These are phyloP conservation scores for Flaveria linearis DNA, from an alignment of 129 eudicot genomes.

Conservation along the genomic window DNA sequence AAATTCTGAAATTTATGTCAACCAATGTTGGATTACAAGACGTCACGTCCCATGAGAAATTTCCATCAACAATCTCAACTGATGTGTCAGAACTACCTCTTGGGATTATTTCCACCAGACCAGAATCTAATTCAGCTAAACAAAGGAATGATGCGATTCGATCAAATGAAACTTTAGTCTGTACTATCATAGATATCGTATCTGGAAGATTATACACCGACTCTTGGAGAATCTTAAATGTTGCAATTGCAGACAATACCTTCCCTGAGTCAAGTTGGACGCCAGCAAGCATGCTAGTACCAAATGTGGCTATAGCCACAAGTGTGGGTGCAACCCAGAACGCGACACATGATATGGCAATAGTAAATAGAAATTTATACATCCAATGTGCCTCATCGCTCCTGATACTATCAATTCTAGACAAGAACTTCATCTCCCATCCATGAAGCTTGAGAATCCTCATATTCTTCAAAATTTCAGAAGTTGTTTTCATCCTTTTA, in stretches of 20 bases:
- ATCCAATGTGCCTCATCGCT: conserved; percentile 67
- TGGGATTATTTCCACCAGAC: conserved; percentile 59
- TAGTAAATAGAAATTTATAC: conserved; percentile 49
- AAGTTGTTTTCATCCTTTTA: conserved; percentile 80
- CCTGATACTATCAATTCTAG: conserved; percentile 57
- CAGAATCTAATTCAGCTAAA: conserved; percentile 57
- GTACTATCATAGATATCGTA: conserved; percentile 65
- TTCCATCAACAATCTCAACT: conserved; percentile 65
- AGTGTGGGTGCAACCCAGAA: conserved; percentile 89
- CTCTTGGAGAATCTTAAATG: conserved; percentile 82
- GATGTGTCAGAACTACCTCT: conserved; percentile 37
- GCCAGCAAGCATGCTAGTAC: conserved; percentile 62
- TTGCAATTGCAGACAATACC: conserved; percentile 80
- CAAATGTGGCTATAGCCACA: conserved; percentile 72
- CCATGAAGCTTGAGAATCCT: conserved; percentile 88
- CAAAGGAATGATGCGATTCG: conserved; percentile 70
- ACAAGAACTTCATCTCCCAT: conserved; percentile 93
- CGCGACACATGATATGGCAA: conserved; percentile 45
- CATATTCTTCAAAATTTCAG: conserved; percentile 87
- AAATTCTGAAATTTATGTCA: conserved; percentile 52
- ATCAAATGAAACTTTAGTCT: conserved; percentile 87
- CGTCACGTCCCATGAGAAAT: conserved; percentile 59
- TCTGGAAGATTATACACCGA: conserved; percentile 70
- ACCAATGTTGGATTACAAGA: conserved; percentile 49
- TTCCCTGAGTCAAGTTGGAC: conserved; percentile 85